Base-by-base conservation (phyloP, 192 early-diverging fungal species). In the Lunasporangiospora selenospora region DNA sequence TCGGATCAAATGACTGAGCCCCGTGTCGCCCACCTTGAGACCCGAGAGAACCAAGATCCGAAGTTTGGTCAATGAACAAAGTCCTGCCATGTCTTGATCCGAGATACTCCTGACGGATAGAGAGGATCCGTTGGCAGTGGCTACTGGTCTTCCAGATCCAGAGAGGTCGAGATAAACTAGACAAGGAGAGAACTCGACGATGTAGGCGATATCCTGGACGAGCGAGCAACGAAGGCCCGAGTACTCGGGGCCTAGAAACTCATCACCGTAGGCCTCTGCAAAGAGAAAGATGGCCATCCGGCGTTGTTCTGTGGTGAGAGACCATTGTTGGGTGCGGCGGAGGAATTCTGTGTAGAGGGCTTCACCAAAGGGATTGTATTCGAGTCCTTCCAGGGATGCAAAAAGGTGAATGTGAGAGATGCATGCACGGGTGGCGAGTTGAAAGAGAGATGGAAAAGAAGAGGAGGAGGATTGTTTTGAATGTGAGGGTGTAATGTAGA, bases 131-230 rank as follows among this genome's bases (percentile, higher is more conserved):
- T 26, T 45, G 1, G 15, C 40, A n/a, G n/a, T n/a, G 5, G n/a
- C 24, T 13, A 21, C 30, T n/a, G n/a, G n/a, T 26, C 32, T 23
- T 0, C 65, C 65, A n/a, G n/a, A n/a, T 34, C 57, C 54, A 11
- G 69, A 73, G 8, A 73, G 42, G 19, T 73, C 69, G n/a, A 73
- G 39, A 18, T 73, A 73, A n/a, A 63, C 69, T 5, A 73, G 55
- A 53, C 69, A 73, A 5, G 53, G 43, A 1, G 58, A 37, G 47
- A 73, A 73, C 9, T 18, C 27, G 10, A 39, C 60, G 19, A 73
- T 34, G 11, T 51, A 45, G 0, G 69, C 47, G 8, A 73, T 52
- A 37, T 73, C 69, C 1, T 57, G 29, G 27, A 23, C 39, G 0
- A 62, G 60, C 7, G 46, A 54, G n/a, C 60, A 73, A 15, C 47